Conservation (phyloP, 495 filamentous ascomycete genomes). For the Talaromyces stipitatus region DNA sequence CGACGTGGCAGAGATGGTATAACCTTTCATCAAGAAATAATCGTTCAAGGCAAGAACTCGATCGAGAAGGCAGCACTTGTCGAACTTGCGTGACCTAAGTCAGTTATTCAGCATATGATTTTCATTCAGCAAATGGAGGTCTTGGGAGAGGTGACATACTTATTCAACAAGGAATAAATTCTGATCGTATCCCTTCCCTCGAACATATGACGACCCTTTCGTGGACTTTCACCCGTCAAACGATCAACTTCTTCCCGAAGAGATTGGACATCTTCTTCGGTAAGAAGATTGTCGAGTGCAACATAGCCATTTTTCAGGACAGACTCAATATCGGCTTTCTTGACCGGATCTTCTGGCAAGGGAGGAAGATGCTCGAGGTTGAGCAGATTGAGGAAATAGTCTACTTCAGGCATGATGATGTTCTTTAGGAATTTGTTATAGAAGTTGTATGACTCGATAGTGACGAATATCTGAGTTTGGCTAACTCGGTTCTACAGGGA, state of each 20-base stretch:
- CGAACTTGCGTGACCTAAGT: neutral
- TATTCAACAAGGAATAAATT: conserved; percentile 2
- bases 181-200: neutral
- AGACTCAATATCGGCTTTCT: neutral
- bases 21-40: neutral
- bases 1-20: neutral
- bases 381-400: neutral
- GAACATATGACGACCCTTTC: neutral
- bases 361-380: neutral
- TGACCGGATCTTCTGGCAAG: conserved; percentile 1
- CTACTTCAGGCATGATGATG: neutral
- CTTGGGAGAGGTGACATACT: no score
- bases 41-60: conserved; percentile 3
- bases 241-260: neutral
- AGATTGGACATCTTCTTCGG: neutral
- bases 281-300: neutral
- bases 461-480: no score
- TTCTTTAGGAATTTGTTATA: neutral
- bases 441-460: neutral
- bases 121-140: neutral
- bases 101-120: neutral
- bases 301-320: neutral
- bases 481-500: no score
- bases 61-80: conserved; percentile 3
- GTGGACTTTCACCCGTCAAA: neutral